phyloP scores from a whole-genome alignment of 148 eudicot genomes.

The Chenopodium album region DNA sequence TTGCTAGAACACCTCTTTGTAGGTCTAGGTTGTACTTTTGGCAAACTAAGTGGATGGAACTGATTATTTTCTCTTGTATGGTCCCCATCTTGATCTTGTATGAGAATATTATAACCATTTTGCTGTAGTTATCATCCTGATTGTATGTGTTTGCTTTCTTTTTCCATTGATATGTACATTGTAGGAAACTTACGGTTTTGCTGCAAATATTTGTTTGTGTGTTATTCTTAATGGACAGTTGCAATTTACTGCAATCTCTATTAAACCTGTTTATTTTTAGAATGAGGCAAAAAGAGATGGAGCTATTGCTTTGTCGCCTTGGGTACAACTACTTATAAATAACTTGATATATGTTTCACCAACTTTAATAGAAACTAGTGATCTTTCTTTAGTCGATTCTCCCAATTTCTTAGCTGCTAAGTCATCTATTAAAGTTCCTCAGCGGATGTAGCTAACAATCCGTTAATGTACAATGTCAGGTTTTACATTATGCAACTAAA shows the following conservation, averaged over 20 bases:
- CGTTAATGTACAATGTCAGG: conserved; percentile 40
- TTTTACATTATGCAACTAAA: conserved; percentile 80
- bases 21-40: neutral
- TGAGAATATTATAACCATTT: neutral
- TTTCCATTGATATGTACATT: neutral
- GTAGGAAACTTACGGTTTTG: neutral
- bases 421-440: neutral
- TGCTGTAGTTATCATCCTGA: neutral
- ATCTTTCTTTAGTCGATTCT: neutral
- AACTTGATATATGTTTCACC: neutral
- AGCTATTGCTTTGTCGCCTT: neutral
- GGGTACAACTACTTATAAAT: neutral
- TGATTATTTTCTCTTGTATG: neutral
- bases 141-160: neutral
- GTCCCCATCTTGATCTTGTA: neutral
- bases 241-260: no score
- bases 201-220: neutral
- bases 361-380: neutral
- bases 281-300: neutral
- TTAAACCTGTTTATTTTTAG: neutral
- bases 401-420: neutral
- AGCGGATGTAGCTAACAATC: neutral
- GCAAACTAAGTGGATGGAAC: neutral
- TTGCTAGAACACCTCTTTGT: neutral
- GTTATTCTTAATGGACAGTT: neutral